Percentiles rank a stretch among this genome's conserved stretches.
Evolutionary conservation across 1,284 basidiomycete species (phyloP).

Genomic region (Malassezia equina): DNA sequence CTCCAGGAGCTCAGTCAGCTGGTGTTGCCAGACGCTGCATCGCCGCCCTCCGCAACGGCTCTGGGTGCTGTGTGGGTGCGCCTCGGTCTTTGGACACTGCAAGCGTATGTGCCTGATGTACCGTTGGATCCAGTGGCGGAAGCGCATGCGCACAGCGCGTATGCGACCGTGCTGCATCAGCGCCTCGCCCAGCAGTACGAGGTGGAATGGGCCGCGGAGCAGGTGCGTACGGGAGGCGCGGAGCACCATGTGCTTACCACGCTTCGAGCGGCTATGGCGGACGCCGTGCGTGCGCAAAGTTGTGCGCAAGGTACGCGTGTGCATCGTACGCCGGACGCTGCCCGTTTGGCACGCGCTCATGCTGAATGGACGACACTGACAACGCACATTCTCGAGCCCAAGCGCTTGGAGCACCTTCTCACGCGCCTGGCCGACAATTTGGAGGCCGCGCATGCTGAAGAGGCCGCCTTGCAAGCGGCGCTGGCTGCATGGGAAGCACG

Average conservation of each 20-base stretch:
- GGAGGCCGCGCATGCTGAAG: constrained; percentile 22
- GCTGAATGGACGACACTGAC: constrained; percentile 56
- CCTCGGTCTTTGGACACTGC: constrained; percentile 57
- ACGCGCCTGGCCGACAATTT: constrained; percentile 11
- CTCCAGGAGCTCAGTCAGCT: constrained; percentile 8
- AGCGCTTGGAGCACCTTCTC: constrained; percentile 41
- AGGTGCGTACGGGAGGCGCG: constrained; percentile 57
- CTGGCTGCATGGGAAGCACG: constrained; percentile 50
- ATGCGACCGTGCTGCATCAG: constrained; percentile 49
- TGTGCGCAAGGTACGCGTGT: neutral
- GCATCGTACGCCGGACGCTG: constrained; percentile 50
- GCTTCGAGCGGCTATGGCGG: constrained; percentile 37
- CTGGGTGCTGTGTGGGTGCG: constrained; percentile 55
- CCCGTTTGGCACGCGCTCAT: constrained; percentile 67
- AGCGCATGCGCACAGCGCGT: constrained; percentile 55
- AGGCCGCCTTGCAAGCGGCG: constrained; percentile 45
- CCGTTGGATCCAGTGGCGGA: constrained; percentile 78
- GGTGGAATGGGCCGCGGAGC: constrained; percentile 58
- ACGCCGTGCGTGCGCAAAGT: neutral
- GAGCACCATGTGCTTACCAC: constrained; percentile 53
- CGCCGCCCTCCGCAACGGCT: neutral
- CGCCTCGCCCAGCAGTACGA: constrained; percentile 55
- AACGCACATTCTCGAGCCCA: constrained; percentile 23
- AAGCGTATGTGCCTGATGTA: constrained; percentile 71
- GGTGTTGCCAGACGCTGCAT: neutral